These are phyloP conservation scores for Elongisporangium anandrum DNA, from an alignment of 352 stramenopile species.

Conservation along the genomic window DNA sequence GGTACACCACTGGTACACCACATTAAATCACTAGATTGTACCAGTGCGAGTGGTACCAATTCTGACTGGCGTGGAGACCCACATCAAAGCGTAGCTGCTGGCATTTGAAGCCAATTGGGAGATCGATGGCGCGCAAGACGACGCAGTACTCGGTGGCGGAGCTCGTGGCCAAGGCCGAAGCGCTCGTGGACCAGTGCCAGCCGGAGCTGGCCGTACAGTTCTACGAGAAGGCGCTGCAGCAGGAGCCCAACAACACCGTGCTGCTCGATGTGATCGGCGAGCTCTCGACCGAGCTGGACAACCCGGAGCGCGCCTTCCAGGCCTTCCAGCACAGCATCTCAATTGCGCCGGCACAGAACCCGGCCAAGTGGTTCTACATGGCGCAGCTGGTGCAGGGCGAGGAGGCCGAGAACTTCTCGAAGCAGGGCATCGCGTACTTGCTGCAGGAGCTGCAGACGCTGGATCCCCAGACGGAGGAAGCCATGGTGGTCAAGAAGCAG, in stretches of 20 bases:
- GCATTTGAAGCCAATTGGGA: neutral
- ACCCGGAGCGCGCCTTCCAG: slow-evolving; percentile 65
- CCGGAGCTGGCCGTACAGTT: slow-evolving; percentile 82
- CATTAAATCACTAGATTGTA: neutral
- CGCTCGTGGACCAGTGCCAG: slow-evolving; percentile 81
- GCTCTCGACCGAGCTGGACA: slow-evolving; percentile 77
- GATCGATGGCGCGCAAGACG: slow-evolving; percentile 18
- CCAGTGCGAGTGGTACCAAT: slow-evolving; percentile 1
- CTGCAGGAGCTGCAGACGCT: slow-evolving; percentile 44
- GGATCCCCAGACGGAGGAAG: slow-evolving; percentile 40
- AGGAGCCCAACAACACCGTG: slow-evolving; percentile 63
- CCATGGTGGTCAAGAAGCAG: slow-evolving; percentile 81
- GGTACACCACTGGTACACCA: neutral
- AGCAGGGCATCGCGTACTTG: slow-evolving; percentile 68
- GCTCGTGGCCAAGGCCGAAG: slow-evolving; percentile 79
- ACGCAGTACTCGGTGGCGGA: slow-evolving; percentile 56
- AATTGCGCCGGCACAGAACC: slow-evolving; percentile 65
- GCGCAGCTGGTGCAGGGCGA: slow-evolving; percentile 74
- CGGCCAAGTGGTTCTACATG: slow-evolving; percentile 84
- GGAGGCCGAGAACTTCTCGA: slow-evolving; percentile 63
- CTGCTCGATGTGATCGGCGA: slow-evolving; percentile 80
- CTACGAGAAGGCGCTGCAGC: slow-evolving; percentile 70
- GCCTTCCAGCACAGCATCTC: slow-evolving; percentile 71
- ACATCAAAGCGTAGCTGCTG: neutral
- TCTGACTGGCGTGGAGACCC: slow-evolving; percentile 8